Percentiles rank a stretch among this genome's conserved stretches.
Evolutionary conservation across 2,329 filamentous ascomycete genomes (phyloP).

Genomic region (Exophiala xenobiotica): DNA sequence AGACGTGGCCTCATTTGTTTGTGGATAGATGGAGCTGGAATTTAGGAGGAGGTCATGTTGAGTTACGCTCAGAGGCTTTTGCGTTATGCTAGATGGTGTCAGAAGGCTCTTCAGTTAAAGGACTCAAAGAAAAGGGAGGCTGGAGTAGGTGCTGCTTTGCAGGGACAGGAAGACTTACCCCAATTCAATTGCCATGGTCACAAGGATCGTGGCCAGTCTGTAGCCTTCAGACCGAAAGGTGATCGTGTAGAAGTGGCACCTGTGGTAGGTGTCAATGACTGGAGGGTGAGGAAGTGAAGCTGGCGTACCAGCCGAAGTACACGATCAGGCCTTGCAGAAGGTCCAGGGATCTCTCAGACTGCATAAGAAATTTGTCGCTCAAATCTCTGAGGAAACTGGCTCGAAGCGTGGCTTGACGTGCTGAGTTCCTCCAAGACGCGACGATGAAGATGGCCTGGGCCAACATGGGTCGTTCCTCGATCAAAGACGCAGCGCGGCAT

Average conservation of each 20-base stretch:
- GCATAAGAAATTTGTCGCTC: conserved; percentile 10
- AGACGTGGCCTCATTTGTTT: conserved; percentile 8
- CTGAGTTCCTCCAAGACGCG: conserved; percentile 15
- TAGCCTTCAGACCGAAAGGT: conserved; percentile 11
- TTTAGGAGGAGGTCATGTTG: conserved; percentile 22
- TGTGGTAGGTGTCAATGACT: too few relatives aligned
- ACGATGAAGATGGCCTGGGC: conserved; percentile 15
- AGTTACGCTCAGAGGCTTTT: conserved; percentile 14
- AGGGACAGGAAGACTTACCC: too few relatives aligned
- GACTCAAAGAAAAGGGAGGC: too few relatives aligned
- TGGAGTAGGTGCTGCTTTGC: too few relatives aligned
- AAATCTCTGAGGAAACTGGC: conserved; percentile 14
- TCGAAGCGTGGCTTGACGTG: conserved; percentile 6
- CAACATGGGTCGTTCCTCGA: conserved; percentile 19
- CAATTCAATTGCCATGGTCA: conserved; percentile 40
- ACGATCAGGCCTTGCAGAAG: conserved; percentile 19
- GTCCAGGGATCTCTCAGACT: conserved; percentile 19
- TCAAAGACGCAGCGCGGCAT: conserved; percentile 8
- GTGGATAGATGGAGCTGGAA: not conserved
- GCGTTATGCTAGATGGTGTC: too few relatives aligned
- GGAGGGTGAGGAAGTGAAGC: not conserved
- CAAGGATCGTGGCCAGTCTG: conserved; percentile 52
- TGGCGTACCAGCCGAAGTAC: conserved; percentile 18
- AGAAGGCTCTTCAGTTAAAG: too few relatives aligned
- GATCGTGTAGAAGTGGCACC: conserved; percentile 17